These are phyloP conservation scores for Physcomitrium patens DNA, from an alignment of 225 moss, liverwort and hornwort species.

Conservation along the genomic window DNA sequence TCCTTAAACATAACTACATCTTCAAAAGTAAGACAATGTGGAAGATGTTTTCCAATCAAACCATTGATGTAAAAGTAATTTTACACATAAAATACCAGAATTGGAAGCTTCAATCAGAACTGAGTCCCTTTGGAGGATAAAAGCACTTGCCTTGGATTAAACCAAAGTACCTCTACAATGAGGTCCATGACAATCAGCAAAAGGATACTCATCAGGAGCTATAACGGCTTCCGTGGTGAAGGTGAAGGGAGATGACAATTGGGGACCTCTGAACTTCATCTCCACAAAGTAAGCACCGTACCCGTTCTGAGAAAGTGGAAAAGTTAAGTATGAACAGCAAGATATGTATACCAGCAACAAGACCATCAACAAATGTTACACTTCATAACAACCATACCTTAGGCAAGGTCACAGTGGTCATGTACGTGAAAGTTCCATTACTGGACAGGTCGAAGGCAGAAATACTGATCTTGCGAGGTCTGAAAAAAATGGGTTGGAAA, in stretches of 20 bases:
- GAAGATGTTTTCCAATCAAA: no score
- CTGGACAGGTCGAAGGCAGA: slow-evolving; percentile 26
- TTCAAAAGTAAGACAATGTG: no score
- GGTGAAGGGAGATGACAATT: slow-evolving; percentile 56
- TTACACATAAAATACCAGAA: no score
- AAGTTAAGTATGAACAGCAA: slow-evolving; percentile 10
- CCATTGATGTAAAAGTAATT: no score
- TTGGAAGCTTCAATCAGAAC: no score
- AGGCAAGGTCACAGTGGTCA: slow-evolving; percentile 57
- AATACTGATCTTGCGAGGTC: slow-evolving; percentile 44
- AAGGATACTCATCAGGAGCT: slow-evolving; percentile 70
- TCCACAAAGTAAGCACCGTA: slow-evolving; percentile 96
- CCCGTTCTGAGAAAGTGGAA: slow-evolving; percentile 59
- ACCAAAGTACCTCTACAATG: slow-evolving; percentile 70
- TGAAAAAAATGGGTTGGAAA: slow-evolving; percentile 79
- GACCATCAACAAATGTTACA: neutral
- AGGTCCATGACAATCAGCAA: slow-evolving; percentile 70
- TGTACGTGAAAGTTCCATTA: slow-evolving; percentile 49
- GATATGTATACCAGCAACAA: no score
- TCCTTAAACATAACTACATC: no score
- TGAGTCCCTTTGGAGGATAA: no score
- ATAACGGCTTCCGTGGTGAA: slow-evolving; percentile 84
- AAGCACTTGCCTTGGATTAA: slow-evolving; percentile 32
- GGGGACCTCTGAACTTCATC: slow-evolving; percentile 81
- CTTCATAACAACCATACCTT: slow-evolving; percentile 52